Evolutionary conservation across 1,284 basidiomycete species (phyloP).

Genomic region (Moesziomyces parantarcticus): DNA sequence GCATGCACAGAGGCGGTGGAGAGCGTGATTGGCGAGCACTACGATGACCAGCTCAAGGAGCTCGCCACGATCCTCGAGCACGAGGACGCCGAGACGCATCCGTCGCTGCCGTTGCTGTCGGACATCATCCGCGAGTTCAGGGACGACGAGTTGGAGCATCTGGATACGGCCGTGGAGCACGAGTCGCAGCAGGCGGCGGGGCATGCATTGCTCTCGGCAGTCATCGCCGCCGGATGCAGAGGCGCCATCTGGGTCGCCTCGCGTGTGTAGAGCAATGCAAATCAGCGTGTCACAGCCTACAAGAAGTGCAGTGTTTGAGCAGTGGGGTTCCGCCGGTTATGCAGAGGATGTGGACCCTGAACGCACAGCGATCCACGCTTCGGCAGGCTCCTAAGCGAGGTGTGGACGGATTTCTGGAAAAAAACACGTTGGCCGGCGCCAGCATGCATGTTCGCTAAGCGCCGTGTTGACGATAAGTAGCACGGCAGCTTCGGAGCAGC

Average conservation of each 20-base stretch:
- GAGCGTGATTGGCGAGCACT: conserved; percentile 96
- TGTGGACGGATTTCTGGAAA: too few species aligned
- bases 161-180: conserved; percentile 90
- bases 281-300: neutral
- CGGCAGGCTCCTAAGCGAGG: too few species aligned
- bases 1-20: conserved; percentile 98
- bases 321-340: too few species aligned
- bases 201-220: conserved; percentile 85
- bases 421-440: too few species aligned
- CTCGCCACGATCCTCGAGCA: conserved; percentile 39
- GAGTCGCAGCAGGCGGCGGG: conserved; percentile 90
- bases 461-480: too few species aligned
- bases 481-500: too few species aligned
- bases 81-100: conserved; percentile 68
- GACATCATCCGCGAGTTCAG: conserved; percentile 85
- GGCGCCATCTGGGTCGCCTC: conserved; percentile 85
- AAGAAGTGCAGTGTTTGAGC: too few species aligned
- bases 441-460: too few species aligned
- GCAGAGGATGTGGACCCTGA: too few species aligned
- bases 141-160: conserved; percentile 93
- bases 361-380: too few species aligned
- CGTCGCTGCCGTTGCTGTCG: conserved; percentile 81
- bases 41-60: conserved; percentile 76
- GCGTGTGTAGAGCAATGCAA: conserved; percentile 15
- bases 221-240: conserved; percentile 87